Evolutionary conservation across 352 stramenopile genomes (phyloP), one percentile per base, ranked within the genome.

Genomic region (Pythium apleroticum): DNA sequence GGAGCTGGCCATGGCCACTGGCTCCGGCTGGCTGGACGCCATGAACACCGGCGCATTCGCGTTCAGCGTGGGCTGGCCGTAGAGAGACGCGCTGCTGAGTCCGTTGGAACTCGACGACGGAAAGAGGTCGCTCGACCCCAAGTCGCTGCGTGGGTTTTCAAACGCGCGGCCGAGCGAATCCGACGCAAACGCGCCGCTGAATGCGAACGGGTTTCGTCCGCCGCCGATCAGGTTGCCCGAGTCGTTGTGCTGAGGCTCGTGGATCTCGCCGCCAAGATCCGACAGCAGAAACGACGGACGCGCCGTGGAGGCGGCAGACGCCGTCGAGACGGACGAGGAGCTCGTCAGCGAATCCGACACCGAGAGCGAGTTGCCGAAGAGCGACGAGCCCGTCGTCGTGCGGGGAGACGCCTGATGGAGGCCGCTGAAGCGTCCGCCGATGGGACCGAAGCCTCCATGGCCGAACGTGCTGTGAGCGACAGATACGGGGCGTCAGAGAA

Each of bases 261-360:
- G 75, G 25, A 86, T 78, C 48, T 87, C 75, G 3, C 80, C 84
- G 11, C 80, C 77, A 0, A 90, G 74, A 69, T 90, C 78, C 30
- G 79, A 86, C 35, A 88, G 59, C 11, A 66, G 31, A 39, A 66
- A 63, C 17, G 17, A 56, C 19, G 64, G 22, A 11, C 25, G 15
- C 46, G 56, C 11, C 20, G 45, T 39, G 2, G 52, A 14, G 20
- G 53, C 28, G 5, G 52, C 4, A 14, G 37, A n/a, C 14, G 17
- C 4, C 37, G 37, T 46, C 3, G 33, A 41, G 33, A 12, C 33
- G 9, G 79, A 63, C 45, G 73, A 87, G 53, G 11, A 11, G 17
- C 71, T 87, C 35, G 49, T 71, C 6, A 65, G 56, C 31, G 55
- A 59, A 4, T 69, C 53, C 10, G 49, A 56, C 20, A 4, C 6